Percentiles rank a stretch among this genome's conserved stretches.
Evolutionary conservation across 1,284 basidiomycete genomes (phyloP).

Genomic region (Boletellus sp.): DNA sequence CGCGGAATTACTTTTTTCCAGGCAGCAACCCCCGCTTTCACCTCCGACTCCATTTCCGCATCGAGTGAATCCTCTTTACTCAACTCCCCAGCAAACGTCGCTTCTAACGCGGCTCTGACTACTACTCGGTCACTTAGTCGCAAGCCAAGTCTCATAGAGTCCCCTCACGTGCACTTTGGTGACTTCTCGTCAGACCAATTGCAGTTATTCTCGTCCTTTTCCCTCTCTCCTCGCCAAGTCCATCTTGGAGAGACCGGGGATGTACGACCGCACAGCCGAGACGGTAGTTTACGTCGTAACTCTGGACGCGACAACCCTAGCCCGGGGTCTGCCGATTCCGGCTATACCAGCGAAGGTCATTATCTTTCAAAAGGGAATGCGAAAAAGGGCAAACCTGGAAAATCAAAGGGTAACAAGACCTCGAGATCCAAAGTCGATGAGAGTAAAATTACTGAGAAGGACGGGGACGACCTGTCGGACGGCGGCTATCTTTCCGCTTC

Average conservation of each 20-base stretch:
- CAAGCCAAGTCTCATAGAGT: conserved; percentile 29
- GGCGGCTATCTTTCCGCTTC: conserved; percentile 33
- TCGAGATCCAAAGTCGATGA: conserved; percentile 19
- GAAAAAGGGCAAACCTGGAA: conserved; percentile 18
- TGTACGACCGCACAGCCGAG: conserved; percentile 22
- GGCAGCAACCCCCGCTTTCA: conserved; percentile 25
- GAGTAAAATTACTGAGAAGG: conserved; percentile 17
- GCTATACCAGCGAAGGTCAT: conserved; percentile 31
- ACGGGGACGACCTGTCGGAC: conserved; percentile 24
- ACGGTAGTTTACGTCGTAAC: conserved; percentile 12
- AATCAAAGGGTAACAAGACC: conserved; percentile 19
- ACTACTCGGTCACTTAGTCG: conserved; percentile 21
- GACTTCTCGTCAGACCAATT: conserved; percentile 32
- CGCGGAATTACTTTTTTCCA: conserved; percentile 15
- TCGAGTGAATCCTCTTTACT: conserved; percentile 34
- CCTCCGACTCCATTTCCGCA: conserved; percentile 28
- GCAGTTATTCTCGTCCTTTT: conserved; percentile 23
- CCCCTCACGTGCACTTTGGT: conserved; percentile 30
- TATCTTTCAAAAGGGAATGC: conserved; percentile 28
- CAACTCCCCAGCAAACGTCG: conserved; percentile 23
- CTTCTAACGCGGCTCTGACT: conserved; percentile 13
- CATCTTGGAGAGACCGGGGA: conserved; percentile 9
- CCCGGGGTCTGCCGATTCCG: conserved; percentile 17
- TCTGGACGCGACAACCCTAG: conserved; percentile 12
- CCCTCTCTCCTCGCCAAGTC: conserved; percentile 10